phyloP scores from a whole-genome alignment of 108 stramenopile species.

The Cyclotella baltica region DNA sequence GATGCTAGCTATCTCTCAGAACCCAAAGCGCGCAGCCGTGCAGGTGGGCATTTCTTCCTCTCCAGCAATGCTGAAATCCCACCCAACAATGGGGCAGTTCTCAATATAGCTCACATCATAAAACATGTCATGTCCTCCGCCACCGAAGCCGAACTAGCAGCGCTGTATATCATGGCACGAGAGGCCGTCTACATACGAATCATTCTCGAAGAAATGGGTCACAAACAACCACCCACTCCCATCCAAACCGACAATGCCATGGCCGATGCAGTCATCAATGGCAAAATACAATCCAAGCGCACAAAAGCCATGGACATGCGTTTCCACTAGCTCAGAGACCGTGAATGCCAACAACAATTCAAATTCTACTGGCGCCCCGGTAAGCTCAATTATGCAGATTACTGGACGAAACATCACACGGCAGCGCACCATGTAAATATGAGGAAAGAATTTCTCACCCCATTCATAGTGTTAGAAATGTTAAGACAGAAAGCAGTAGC shows the following conservation, averaged over 20 bases:
- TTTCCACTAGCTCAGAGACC: constrained; percentile 14
- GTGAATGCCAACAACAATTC: constrained; percentile 9
- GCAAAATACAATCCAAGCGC: constrained; percentile 45
- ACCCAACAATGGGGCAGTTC: constrained; percentile 33
- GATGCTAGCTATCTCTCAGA: neutral
- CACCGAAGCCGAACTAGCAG: too few relatives aligned
- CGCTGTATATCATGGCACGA: too few relatives aligned
- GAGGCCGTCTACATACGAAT: too few relatives aligned
- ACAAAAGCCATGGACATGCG: constrained; percentile 39
- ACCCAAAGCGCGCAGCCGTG: constrained; percentile 22
- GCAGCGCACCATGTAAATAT: neutral
- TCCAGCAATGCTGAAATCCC: neutral
- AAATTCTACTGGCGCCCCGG: too few relatives aligned
- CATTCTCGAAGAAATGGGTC: too few relatives aligned
- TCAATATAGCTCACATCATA: too few relatives aligned
- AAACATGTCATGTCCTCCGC: too few relatives aligned
- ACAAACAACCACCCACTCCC: too few relatives aligned
- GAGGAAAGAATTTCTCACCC: neutral
- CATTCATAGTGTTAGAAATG: neutral
- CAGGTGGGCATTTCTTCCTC: constrained; percentile 44
- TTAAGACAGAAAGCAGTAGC: neutral
- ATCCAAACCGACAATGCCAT: too few relatives aligned
- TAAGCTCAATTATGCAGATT: too few relatives aligned
- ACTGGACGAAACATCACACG: too few relatives aligned
- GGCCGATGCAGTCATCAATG: constrained; percentile 53